phyloP scores from a whole-genome alignment of 1,284 basidiomycete species.

The Naganishia sp. region DNA sequence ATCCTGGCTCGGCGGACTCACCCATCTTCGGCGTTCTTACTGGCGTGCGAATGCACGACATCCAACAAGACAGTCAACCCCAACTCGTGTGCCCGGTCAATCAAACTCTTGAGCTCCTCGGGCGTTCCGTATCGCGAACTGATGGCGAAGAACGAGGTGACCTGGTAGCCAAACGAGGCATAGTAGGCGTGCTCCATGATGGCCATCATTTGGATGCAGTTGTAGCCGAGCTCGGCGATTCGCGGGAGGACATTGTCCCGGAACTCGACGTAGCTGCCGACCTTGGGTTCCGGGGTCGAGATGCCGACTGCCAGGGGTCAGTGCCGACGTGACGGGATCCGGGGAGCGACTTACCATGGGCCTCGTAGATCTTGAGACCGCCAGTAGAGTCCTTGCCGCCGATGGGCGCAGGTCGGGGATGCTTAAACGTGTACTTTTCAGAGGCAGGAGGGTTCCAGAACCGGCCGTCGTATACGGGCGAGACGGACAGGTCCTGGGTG shows the following conservation, averaged over 20 bases:
- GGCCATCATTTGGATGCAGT: slow-evolving; percentile 95
- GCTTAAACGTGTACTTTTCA: slow-evolving; percentile 78
- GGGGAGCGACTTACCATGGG: slow-evolving; percentile 61
- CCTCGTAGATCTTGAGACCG: slow-evolving; percentile 88
- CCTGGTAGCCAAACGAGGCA: slow-evolving; percentile 97
- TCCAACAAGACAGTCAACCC: slow-evolving; percentile 92
- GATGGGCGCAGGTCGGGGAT: slow-evolving; percentile 62
- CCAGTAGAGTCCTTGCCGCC: slow-evolving; percentile 41
- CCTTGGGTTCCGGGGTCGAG: slow-evolving; percentile 79
- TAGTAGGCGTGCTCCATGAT: slow-evolving; percentile 99
- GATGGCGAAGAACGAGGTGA: slow-evolving; percentile 96
- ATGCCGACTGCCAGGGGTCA: slow-evolving; percentile 70
- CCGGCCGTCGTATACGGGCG: slow-evolving; percentile 91
- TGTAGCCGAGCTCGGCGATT: slow-evolving; percentile 90
- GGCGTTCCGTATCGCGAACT: slow-evolving; percentile 92
- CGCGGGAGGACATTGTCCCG: slow-evolving; percentile 79
- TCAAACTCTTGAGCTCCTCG: slow-evolving; percentile 90
- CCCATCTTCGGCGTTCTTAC: slow-evolving; percentile 93
- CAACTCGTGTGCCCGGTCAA: slow-evolving; percentile 91
- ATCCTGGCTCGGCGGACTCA: slow-evolving; percentile 35
- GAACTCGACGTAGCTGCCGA: slow-evolving; percentile 96
- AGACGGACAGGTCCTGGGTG: slow-evolving; percentile 86
- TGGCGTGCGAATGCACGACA: slow-evolving; percentile 96
- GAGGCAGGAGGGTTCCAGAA: slow-evolving; percentile 91
- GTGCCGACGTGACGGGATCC: neutral